Percentiles rank a stretch among this genome's conserved stretches.
These are phyloP conservation scores for Saturnispora silvae DNA, from an alignment of 805 yeast genomes.

Conservation along the genomic window DNA sequence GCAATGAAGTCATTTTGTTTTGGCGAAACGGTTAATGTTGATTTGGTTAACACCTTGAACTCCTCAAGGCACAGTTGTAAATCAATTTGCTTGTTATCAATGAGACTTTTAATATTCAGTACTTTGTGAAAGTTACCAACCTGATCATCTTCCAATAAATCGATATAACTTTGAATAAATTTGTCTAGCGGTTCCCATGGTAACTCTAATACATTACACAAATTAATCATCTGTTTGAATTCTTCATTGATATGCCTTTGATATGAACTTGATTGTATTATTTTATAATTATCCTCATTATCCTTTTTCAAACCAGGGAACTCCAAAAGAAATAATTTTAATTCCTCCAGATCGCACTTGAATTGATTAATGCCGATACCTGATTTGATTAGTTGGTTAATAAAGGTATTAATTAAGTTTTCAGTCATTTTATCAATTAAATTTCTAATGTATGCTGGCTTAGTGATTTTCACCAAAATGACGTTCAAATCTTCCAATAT, in stretches of 20 bases:
- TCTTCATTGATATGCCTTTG: slow-evolving; percentile 19
- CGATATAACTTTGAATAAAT: slow-evolving; percentile 55
- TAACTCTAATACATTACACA: slow-evolving; percentile 60
- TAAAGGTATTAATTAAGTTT: slow-evolving; percentile 42
- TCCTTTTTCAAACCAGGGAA: slow-evolving; percentile 38
- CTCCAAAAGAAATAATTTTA: slow-evolving; percentile 51
- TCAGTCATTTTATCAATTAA: slow-evolving; percentile 73
- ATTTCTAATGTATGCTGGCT: slow-evolving; percentile 62
- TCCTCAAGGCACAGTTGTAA: slow-evolving; percentile 31
- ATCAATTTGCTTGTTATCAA: slow-evolving; percentile 17
- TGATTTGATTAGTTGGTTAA: slow-evolving; percentile 55
- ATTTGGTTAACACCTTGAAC: slow-evolving; percentile 29
- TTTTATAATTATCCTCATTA: slow-evolving; percentile 27
- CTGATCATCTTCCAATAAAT: slow-evolving; percentile 54
- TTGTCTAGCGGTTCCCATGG: slow-evolving; percentile 55
- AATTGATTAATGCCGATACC: slow-evolving; percentile 73
- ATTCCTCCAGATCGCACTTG: slow-evolving; percentile 54
- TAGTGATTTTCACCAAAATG: slow-evolving; percentile 49
- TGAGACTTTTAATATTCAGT: slow-evolving; percentile 47
- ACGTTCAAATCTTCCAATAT: slow-evolving; percentile 35
- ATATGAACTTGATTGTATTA: slow-evolving; percentile 19
- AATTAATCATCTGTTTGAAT: slow-evolving; percentile 36
- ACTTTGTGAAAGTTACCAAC: slow-evolving; percentile 54
- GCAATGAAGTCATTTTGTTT: slow-evolving; percentile 23
- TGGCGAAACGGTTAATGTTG: slow-evolving; percentile 20